Evolutionary conservation across 169 alveolate genomes (phyloP).

Genomic region (Plasmodium inui): DNA sequence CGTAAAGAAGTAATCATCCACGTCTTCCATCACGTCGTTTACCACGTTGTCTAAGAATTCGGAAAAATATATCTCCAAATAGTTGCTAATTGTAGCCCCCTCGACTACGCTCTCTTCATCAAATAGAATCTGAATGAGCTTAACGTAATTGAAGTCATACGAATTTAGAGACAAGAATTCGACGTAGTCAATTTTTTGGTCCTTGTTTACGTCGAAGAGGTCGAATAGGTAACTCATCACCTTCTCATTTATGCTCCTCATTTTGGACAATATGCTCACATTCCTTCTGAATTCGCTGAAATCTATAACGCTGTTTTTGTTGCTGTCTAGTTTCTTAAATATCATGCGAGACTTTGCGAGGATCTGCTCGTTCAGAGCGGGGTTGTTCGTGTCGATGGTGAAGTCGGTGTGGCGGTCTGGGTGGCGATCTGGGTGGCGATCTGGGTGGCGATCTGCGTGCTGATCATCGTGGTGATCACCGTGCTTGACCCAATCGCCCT

Average conservation of each 20-base stretch:
- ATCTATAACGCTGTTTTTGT: slow-evolving; percentile 27
- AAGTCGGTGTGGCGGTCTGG: neutral
- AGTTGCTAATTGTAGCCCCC: neutral
- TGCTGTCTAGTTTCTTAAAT: slow-evolving; percentile 29
- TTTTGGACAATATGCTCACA: slow-evolving; percentile 14
- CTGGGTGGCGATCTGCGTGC: too few species aligned
- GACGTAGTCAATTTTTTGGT: slow-evolving; percentile 31
- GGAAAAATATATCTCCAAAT: slow-evolving; percentile 20
- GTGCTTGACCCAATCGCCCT: neutral
- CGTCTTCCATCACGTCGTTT: neutral
- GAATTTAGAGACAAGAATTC: slow-evolving; percentile 60
- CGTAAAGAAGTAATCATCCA: neutral
- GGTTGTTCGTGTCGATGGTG: slow-evolving; percentile 44
- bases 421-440: neutral
- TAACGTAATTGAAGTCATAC: slow-evolving; percentile 30
- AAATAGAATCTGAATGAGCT: slow-evolving; percentile 23
- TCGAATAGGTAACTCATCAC: slow-evolving; percentile 19
- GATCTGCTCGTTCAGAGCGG: slow-evolving; percentile 13
- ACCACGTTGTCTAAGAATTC: slow-evolving; percentile 32
- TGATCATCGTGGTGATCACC: neutral
- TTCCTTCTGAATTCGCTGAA: slow-evolving; percentile 26
- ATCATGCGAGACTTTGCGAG: slow-evolving; percentile 11
- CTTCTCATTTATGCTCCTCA: slow-evolving; percentile 1
- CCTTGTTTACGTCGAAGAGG: slow-evolving; percentile 32
- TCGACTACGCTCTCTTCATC: slow-evolving; percentile 3